phyloP scores from a whole-genome alignment of 345 rosid species.

The Psidium friedrichsthalianum region DNA sequence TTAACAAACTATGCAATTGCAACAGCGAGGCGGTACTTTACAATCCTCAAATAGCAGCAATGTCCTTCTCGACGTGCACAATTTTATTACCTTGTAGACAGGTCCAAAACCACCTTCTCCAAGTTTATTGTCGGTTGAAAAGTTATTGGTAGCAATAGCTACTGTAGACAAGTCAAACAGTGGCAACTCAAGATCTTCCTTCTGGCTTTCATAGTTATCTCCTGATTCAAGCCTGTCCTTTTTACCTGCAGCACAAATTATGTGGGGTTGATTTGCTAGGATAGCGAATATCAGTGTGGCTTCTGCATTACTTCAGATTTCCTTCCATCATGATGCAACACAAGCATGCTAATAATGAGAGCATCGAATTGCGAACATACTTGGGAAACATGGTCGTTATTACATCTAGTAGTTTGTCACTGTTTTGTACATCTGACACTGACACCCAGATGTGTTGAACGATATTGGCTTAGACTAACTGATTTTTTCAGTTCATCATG shows the following conservation, averaged over 20 bases:
- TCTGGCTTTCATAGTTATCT: not conserved
- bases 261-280: not conserved
- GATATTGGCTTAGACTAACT: not conserved
- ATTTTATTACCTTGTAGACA: conserved; percentile 4
- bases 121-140: not conserved
- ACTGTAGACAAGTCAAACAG: not conserved
- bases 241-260: not conserved
- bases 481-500: not conserved
- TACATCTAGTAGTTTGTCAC: not conserved
- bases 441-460: not conserved
- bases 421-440: not conserved
- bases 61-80: not conserved
- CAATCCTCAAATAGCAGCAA: not conserved
- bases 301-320: not conserved
- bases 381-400: not conserved
- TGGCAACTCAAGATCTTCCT: conserved; percentile 2
- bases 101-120: conserved; percentile 9
- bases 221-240: not conserved
- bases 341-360: not conserved
- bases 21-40: not conserved
- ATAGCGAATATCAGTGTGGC: not conserved
- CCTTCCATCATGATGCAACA: not conserved
- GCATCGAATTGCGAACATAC: not conserved
- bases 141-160: not conserved
- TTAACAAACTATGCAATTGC: not conserved